phyloP scores from a whole-genome alignment of 257 asterid species.

The Dorcoceras hygrometricum region DNA sequence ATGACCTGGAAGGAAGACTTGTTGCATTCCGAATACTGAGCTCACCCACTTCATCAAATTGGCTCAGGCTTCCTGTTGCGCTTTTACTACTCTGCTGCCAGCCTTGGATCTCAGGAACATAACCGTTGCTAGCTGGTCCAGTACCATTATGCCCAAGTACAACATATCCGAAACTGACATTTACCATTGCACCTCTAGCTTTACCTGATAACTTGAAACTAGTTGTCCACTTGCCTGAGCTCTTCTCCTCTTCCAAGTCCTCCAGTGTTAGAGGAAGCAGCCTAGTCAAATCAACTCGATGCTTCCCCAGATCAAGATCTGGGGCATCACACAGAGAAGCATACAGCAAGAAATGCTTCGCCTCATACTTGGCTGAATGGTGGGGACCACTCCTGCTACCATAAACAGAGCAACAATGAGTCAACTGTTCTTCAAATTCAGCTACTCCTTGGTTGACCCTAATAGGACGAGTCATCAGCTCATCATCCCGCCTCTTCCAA shows the following conservation, averaged over 20 bases:
- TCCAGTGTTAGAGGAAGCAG: constrained; percentile 88
- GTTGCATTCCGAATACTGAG: constrained; percentile 42
- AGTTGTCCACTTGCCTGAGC: constrained; percentile 92
- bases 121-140: constrained; percentile 27
- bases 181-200: constrained; percentile 74
- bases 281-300: constrained; percentile 80
- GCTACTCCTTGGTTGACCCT: constrained; percentile 63
- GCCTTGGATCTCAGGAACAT: constrained; percentile 31
- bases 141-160: constrained; percentile 43
- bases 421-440: constrained; percentile 72
- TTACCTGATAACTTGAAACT: constrained; percentile 82
- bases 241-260: constrained; percentile 83
- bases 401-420: constrained; percentile 66
- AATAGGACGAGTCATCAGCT: constrained; percentile 55
- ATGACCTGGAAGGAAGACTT: constrained; percentile 59
- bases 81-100: constrained; percentile 37
- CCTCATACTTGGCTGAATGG: constrained; percentile 83
- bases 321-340: constrained; percentile 66
- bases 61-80: constrained; percentile 26
- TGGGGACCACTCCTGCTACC: constrained; percentile 81
- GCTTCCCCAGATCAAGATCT: constrained; percentile 86
- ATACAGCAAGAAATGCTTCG: constrained; percentile 74
- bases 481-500: constrained; percentile 87
- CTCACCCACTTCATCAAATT: constrained; percentile 35
- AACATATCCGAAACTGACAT: constrained; percentile 75